Base-by-base conservation (phyloP, 768 basidiomycete species). In the Roridomyces roridus region DNA sequence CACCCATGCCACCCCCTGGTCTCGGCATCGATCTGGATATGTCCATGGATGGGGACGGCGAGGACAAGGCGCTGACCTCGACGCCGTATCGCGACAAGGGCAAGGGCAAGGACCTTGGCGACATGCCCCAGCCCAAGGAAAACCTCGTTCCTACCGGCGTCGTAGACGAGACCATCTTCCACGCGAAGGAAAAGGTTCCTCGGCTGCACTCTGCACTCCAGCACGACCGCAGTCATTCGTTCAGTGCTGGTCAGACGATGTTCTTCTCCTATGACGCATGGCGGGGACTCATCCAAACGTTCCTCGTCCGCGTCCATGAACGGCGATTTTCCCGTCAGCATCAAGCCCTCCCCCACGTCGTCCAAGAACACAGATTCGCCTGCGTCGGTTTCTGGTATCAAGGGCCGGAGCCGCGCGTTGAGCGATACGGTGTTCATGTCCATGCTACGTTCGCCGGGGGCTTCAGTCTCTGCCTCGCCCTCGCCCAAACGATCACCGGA, bases 391-490 rank as follows among this genome's bases (percentile, higher is more conserved):
- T 64, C 70, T 14, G 57, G 60, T 15, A 36, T 63, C 23, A 79
- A 77, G 46, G 74, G 69, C 54, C 80, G 85, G 36, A 74, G 73
- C 55, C 81, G 87, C 21, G 82, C 86, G 1, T 66, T 85, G 35
- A 88, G 85, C 67, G 88, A 89, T 56, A 85, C 85, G 4, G 79
- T 85, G 8, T 85, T 87, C 70, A 83, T 85, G 59, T 77, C 79
- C 10, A 79, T 86, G 77, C 69, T 82, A 23, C 79, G 79, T 34
- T 73, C 77, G 5, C 55, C 77, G 15, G 3, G 3, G 10, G 31
- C 11, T 8, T 34, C 31, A 11, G 31, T 3, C 2, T 61, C 74
- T 0, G 60, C 68, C 18, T 34, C 31, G 4, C 31, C 31, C 3
- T 57, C 72, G 0, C 59, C 67, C n/a, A 68, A 69, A 10, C 31